Evolutionary conservation across 108 stramenopile species (phyloP).

Genomic region (Cyclotella baltica): DNA sequence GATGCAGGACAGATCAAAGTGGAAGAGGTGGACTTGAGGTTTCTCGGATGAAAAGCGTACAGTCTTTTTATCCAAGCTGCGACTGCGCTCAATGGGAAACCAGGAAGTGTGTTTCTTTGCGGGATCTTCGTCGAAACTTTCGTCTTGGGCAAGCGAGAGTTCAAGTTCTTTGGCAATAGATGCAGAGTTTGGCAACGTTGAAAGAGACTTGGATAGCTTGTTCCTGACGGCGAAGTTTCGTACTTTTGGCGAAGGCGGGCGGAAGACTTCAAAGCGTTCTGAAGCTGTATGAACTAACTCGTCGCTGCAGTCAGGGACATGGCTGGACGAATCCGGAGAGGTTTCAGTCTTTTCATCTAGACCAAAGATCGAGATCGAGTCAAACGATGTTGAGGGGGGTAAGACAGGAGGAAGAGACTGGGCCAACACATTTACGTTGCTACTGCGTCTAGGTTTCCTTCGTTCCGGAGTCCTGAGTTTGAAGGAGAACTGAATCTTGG

Average conservation of each 20-base stretch:
- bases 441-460: background rate
- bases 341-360: too few relatives aligned
- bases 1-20: conserved; percentile 29
- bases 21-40: conserved; percentile 5
- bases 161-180: background rate
- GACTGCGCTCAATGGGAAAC: conserved; percentile 8
- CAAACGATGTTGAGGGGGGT: background rate
- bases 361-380: background rate
- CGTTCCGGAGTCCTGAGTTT: background rate
- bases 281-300: too few relatives aligned
- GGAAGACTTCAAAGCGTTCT: background rate
- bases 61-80: conserved; percentile 20
- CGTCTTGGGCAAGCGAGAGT: background rate
- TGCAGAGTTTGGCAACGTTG: background rate
- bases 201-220: conserved; percentile 3
- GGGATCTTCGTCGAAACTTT: background rate
- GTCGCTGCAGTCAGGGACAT: background rate
- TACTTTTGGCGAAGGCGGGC: background rate
- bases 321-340: background rate
- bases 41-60: conserved; percentile 41
- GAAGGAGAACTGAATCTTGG: background rate
- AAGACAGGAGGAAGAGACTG: background rate
- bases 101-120: background rate
- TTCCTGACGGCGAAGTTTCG: background rate
- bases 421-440: background rate